Conservation (phyloP, 2,329 filamentous ascomycete species). For the Ascochyta lentis region DNA sequence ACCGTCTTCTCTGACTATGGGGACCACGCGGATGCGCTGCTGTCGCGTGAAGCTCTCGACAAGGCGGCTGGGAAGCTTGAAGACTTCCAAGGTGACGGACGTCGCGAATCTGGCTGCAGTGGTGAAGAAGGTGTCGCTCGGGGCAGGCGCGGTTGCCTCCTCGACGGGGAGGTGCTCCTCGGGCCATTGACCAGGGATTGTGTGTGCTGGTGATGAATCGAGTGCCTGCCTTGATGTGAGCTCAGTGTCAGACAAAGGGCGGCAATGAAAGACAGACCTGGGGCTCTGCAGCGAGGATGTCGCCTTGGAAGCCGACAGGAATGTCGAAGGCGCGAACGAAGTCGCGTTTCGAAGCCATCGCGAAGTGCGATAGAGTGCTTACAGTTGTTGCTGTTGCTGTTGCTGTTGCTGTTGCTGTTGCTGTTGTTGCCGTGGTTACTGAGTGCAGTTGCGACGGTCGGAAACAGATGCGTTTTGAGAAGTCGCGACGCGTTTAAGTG, state of each 20-base stretch:
- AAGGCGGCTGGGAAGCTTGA: slow-evolving; percentile 21
- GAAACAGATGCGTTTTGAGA: neutral
- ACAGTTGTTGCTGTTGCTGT: neutral
- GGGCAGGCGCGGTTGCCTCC: neutral
- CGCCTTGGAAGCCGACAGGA: slow-evolving; percentile 21
- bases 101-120: slow-evolving; percentile 25
- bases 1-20: slow-evolving; percentile 28
- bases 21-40: slow-evolving; percentile 30
- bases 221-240: slow-evolving; percentile 25
- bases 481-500: slow-evolving; percentile 19
- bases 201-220: neutral
- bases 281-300: slow-evolving; percentile 23
- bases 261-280: slow-evolving; percentile 25
- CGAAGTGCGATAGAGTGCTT: neutral
- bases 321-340: slow-evolving; percentile 23
- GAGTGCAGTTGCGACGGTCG: slow-evolving; percentile 1
- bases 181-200: slow-evolving; percentile 30
- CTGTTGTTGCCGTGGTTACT: neutral
- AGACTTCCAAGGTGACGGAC: slow-evolving; percentile 15
- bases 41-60: slow-evolving; percentile 20
- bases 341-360: slow-evolving; percentile 27
- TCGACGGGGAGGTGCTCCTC: neutral
- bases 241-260: slow-evolving; percentile 13
- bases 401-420: neutral
- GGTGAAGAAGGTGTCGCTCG: slow-evolving; percentile 17